Evolutionary conservation across 1,284 basidiomycete genomes (phyloP), one percentile per base, ranked within the genome.

Genomic region (Tilletia indica): DNA sequence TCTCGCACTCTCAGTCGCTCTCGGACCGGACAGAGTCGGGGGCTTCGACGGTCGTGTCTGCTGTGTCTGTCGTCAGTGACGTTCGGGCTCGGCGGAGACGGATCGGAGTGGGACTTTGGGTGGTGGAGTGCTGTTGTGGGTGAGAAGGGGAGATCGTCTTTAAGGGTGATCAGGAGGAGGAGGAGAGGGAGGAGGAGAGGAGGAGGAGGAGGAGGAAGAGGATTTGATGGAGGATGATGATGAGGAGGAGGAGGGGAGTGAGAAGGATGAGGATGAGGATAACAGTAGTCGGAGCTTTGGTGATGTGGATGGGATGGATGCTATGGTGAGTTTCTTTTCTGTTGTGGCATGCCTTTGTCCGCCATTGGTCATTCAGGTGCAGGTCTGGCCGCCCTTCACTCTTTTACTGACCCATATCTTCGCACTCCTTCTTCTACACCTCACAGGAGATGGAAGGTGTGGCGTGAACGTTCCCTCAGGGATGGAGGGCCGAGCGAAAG

Each of bases 241-340:
- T 38, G 61, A 64, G 45, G 70, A 71, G 21, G 70, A 63, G 9
- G 51, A 71, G 9, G 71, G 61, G 38, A 39, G 38, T 45, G 61
- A 67, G 3, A 42, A 42, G 9, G 68, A 70, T 19, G 64, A 68
- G n/a, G 42, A 68, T 19, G 56, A 49, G 14, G 68, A 61, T n/a
- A 70, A 66, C 14, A 61, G 49, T 45, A 42, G 67, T 31, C 67
- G 49, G 51, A 54, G 70, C 61, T 66, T 49, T 39, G 70, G 67
- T 25, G 63, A 47, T 39, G 69, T 58, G 66, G 67, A 70, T 12
- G 66, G 63, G 36, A 63, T 51, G 45, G 66, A 49, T 8, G 69
- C 68, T 34, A 70, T 70, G 54, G 61, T 64, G 34, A 64, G 61
- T 64, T 6, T 64, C 11, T 16, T 42, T 39, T 21, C 8, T 9